These are phyloP conservation scores for Lasiodiplodia gonubiensis DNA, from an alignment of 2,329 filamentous ascomycete species.

Conservation along the genomic window DNA sequence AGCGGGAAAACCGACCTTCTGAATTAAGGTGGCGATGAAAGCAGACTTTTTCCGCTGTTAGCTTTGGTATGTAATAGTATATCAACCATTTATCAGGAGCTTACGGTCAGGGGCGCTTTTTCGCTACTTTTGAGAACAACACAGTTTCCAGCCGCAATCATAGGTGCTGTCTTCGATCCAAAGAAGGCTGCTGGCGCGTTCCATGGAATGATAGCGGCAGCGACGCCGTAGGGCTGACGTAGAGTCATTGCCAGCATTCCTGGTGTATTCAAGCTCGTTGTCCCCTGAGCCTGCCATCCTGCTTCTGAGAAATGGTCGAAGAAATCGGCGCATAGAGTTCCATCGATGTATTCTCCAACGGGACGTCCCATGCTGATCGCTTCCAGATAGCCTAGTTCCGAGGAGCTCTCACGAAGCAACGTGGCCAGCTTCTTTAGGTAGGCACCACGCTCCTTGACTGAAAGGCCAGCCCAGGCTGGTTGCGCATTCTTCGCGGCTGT, in stretches of 20 bases:
- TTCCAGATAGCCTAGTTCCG: constrained; percentile 30
- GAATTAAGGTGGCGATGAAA: constrained; percentile 69
- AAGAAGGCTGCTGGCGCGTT: constrained; percentile 48
- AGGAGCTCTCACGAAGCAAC: constrained; percentile 31
- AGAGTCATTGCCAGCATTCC: constrained; percentile 50
- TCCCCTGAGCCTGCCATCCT: constrained; percentile 41
- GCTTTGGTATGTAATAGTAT: neutral
- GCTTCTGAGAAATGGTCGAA: constrained; percentile 49
- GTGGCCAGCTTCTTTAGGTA: constrained; percentile 54
- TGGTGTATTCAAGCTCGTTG: constrained; percentile 45
- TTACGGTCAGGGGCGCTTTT: constrained; percentile 59
- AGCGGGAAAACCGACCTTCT: constrained; percentile 76
- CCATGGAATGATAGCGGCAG: constrained; percentile 51
- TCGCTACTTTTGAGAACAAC: constrained; percentile 64
- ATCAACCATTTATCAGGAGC: neutral
- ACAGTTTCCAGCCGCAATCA: constrained; percentile 61
- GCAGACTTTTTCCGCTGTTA: constrained; percentile 34
- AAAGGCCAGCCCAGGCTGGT: constrained; percentile 42
- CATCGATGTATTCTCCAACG: constrained; percentile 45
- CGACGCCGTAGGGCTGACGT: constrained; percentile 48
- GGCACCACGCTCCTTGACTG: constrained; percentile 45
- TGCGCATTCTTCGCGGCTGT: constrained; percentile 37
- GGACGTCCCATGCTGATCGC: constrained; percentile 27
- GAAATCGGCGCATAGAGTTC: constrained; percentile 39
- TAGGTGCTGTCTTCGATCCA: constrained; percentile 45